Percentiles rank a stretch among this genome's conserved stretches.
Conservation (phyloP, 768 basidiomycete species). For the Russula vinacea region DNA sequence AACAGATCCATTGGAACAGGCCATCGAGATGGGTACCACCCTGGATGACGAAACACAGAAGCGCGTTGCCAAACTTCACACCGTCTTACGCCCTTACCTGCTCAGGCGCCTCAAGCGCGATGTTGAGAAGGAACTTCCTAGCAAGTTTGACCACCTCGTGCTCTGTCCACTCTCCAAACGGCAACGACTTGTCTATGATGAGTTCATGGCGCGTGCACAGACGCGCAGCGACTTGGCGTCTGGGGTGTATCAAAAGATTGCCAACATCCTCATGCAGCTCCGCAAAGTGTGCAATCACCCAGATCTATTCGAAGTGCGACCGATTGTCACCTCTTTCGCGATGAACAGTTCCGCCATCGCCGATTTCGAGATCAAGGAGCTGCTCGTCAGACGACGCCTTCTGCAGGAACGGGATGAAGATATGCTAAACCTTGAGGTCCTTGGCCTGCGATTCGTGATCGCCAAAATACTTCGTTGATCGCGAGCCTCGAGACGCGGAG, state of each 20-base stretch:
- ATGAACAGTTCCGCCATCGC: conserved; percentile 73
- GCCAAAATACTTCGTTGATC: conserved; percentile 52
- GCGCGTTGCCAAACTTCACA: conserved; percentile 84
- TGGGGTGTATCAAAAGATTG: conserved; percentile 83
- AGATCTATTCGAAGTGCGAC: conserved; percentile 85
- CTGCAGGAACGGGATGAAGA: conserved; percentile 54
- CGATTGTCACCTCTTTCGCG: conserved; percentile 72
- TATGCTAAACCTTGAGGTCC: conserved; percentile 54
- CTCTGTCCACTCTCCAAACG: conserved; percentile 86
- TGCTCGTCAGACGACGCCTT: conserved; percentile 76
- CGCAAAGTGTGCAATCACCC: conserved; percentile 97
- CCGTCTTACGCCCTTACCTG: conserved; percentile 92
- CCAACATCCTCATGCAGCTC: conserved; percentile 96
- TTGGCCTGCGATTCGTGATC: conserved; percentile 62
- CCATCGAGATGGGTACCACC: conserved; percentile 77
- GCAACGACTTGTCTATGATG: conserved; percentile 93
- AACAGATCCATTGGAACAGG: conserved; percentile 90
- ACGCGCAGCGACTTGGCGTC: conserved; percentile 80
- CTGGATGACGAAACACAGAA: conserved; percentile 82
- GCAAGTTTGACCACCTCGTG: conserved; percentile 88
- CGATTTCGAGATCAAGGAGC: conserved; percentile 81
- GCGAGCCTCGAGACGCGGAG: conserved; percentile 51
- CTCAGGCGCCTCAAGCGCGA: conserved; percentile 96
- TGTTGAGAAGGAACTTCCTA: conserved; percentile 92
- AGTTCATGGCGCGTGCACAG: conserved; percentile 88